Evolutionary conservation across 2,329 filamentous ascomycete species (phyloP).

Genomic region (Diplodia intermedia): DNA sequence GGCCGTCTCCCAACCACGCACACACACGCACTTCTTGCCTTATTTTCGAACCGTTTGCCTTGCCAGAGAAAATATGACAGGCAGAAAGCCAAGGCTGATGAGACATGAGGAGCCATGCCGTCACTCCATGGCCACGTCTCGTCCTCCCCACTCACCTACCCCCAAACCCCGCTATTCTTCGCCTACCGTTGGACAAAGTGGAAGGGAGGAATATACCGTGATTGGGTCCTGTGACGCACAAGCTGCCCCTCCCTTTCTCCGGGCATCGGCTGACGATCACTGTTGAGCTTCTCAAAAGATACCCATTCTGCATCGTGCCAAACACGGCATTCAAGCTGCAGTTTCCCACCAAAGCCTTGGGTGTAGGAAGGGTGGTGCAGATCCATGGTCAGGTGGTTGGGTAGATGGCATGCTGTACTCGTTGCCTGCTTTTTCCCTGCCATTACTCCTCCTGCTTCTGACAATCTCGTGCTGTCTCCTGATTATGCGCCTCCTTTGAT

Average conservation of each 20-base stretch:
- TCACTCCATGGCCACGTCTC: background rate
- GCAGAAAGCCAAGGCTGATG: background rate
- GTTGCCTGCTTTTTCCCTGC: constrained; percentile 14
- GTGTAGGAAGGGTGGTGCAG: background rate
- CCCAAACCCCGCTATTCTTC: background rate
- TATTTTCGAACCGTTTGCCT: background rate
- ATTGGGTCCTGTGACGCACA: background rate
- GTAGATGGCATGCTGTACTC: constrained; percentile 13
- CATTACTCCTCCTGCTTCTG: background rate
- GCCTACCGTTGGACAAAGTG: background rate
- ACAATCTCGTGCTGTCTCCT: background rate
- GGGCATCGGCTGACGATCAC: background rate
- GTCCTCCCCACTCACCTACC: background rate
- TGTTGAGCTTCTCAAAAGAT: background rate
- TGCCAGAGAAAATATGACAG: background rate
- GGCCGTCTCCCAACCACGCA: no score
- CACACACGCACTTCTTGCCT: background rate
- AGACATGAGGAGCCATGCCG: background rate
- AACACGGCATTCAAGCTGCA: constrained; percentile 1
- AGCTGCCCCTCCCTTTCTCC: background rate
- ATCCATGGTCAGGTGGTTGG: constrained; percentile 4
- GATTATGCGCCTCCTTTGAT: background rate
- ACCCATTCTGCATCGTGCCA: constrained; percentile 9
- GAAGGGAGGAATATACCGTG: background rate
- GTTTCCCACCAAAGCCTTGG: constrained; percentile 5